Evolutionary conservation across 169 alveolate species (phyloP), one percentile per base, ranked within the genome.

Genomic region (Theileria annulata): DNA sequence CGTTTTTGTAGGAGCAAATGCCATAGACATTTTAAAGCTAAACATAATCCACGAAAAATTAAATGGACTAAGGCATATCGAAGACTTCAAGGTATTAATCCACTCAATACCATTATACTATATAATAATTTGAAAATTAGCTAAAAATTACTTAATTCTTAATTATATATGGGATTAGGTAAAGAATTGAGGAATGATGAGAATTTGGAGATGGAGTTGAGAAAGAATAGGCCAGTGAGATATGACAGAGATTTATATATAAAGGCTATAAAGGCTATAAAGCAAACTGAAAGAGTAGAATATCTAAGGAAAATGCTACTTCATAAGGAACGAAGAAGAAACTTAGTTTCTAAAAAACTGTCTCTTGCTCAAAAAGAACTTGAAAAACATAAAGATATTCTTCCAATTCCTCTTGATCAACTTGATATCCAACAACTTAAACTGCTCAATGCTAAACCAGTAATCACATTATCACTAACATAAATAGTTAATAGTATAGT

Each of bases 31-130:
- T 98, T 98, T 92, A 97, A 97, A 91, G 98, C 98, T 76, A 96
- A 96, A 92, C 98, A 96, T 84, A 98, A 97, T 79, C 99, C 99
- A 8, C 92, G 99, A 64, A 97, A 97, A 90, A 91, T 97, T 71
- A 95, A 94, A 76, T 98, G 99, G 99, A 98, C 99, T 30, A 98
- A 98, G 92, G 99, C 99, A 13, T 95, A 95, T 80, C 87, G 99
- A 77, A 93, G 96, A 71, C 93, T 98, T 51, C 93, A 88, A 35
- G 98, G 95, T 80, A 62, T 21, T 67, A 42, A 42, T 17, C 66
- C 66, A 5, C n/a, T 21, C 28, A 5, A n/a, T n/a, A n/a, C n/a
- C n/a, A n/a, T n/a, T n/a, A n/a, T n/a, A n/a, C n/a, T n/a, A n/a
- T n/a, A 10, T 5, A 1, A 4, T 60, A 19, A 33, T 4, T 15